Conservation (phyloP, 345 rosid species). For the Citrus trifoliata region DNA sequence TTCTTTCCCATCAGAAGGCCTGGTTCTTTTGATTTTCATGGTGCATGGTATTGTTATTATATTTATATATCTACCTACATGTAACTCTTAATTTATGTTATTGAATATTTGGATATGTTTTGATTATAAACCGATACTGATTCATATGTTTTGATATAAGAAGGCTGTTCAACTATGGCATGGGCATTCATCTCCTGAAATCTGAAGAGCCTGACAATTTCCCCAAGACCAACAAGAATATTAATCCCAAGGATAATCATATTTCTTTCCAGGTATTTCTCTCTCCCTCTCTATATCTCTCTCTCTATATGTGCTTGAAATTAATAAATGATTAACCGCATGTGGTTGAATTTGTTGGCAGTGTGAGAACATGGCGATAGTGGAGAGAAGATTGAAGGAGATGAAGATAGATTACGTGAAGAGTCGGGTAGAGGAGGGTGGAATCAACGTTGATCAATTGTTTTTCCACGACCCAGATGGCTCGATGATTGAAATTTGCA, state of each 20-base stretch:
- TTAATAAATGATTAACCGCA: background rate
- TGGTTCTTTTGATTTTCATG: slow-evolving; percentile 57
- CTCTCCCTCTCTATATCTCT: background rate
- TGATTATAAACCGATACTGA: background rate
- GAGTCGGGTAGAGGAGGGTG: slow-evolving; percentile 40
- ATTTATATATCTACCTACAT: too few relatives aligned
- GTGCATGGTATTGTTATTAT: slow-evolving; percentile 55
- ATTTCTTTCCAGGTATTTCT: slow-evolving; percentile 70
- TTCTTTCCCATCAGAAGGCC: slow-evolving; percentile 70
- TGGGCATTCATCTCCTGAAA: slow-evolving; percentile 68
- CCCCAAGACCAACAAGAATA: slow-evolving; percentile 34
- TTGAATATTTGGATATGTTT: background rate
- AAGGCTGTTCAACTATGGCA: slow-evolving; percentile 70
- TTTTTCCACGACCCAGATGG: slow-evolving; percentile 71
- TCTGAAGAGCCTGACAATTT: slow-evolving; percentile 51
- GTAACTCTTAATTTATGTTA: background rate
- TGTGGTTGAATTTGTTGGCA: background rate
- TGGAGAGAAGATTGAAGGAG: slow-evolving; percentile 49
- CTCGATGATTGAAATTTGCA: slow-evolving; percentile 59
- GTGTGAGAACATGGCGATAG: slow-evolving; percentile 50
- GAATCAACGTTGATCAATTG: slow-evolving; percentile 48
- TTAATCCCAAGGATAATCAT: slow-evolving; percentile 70
- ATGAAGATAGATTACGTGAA: slow-evolving; percentile 42
- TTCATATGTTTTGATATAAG: background rate
- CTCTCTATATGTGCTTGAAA: background rate